Conservation (phyloP, 1,139 yeast genomes). For the Wickerhamomyces sp. region DNA sequence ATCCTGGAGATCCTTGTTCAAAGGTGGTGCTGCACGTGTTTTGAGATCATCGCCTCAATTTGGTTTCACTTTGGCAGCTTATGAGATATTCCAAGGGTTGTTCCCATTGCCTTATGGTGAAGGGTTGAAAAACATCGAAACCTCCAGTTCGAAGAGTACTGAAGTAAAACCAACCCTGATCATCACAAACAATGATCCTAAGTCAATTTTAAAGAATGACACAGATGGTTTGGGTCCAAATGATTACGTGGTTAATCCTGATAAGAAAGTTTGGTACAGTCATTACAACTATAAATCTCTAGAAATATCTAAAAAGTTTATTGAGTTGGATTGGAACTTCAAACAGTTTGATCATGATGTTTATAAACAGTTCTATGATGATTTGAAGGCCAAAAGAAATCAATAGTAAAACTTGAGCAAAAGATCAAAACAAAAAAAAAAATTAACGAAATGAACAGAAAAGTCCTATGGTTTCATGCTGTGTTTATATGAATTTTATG, state of each 20-base stretch:
- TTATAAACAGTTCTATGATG: slow-evolving; percentile 45
- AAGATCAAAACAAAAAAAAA: not conserved
- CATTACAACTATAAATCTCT: slow-evolving; percentile 56
- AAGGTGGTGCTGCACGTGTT: slow-evolving; percentile 95
- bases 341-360: slow-evolving; percentile 50
- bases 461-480: too few species aligned
- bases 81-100: slow-evolving; percentile 71
- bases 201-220: slow-evolving; percentile 13
- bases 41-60: slow-evolving; percentile 96
- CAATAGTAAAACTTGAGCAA: not conserved
- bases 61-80: slow-evolving; percentile 95
- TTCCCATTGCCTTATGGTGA: slow-evolving; percentile 45
- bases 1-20: slow-evolving; percentile 78
- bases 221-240: slow-evolving; percentile 7
- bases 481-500: not conserved
- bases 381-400: slow-evolving; percentile 20
- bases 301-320: slow-evolving; percentile 56
- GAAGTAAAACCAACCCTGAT: not conserved
- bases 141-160: slow-evolving; percentile 1
- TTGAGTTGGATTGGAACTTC: slow-evolving; percentile 60
- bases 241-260: slow-evolving; percentile 8
- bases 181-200: slow-evolving; percentile 6
- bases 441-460: not conserved
- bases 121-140: slow-evolving; percentile 21
- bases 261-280: slow-evolving; percentile 17